Evolutionary conservation across 805 yeast genomes (phyloP).

Genomic region (fission yeast (Schizosaccharomyces pombe)): DNA sequence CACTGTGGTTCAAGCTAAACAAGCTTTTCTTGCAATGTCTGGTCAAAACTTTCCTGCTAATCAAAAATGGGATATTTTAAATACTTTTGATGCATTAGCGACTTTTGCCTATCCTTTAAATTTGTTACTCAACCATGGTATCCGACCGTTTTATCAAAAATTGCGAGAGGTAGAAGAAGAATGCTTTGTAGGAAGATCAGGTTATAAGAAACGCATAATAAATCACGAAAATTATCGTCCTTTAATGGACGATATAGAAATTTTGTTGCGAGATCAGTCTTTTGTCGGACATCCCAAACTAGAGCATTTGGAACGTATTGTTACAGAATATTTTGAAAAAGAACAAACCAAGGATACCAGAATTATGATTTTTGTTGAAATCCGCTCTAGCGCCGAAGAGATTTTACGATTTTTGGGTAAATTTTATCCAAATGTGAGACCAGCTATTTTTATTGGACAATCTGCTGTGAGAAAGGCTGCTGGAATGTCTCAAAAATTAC

Average conservation of each 20-base stretch:
- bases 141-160: slow-evolving; percentile 49
- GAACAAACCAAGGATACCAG: slow-evolving; percentile 26
- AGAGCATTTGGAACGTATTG: slow-evolving; percentile 6
- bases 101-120: slow-evolving; percentile 35
- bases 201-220: slow-evolving; percentile 25
- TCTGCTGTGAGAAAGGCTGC: slow-evolving; percentile 36
- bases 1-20: slow-evolving; percentile 44
- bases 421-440: slow-evolving; percentile 20
- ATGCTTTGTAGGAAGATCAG: slow-evolving; percentile 7
- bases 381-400: slow-evolving; percentile 74
- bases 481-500: slow-evolving; percentile 83
- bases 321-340: slow-evolving; percentile 13
- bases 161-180: slow-evolving; percentile 26
- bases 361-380: slow-evolving; percentile 71
- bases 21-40: slow-evolving; percentile 16
- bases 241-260: slow-evolving; percentile 25
- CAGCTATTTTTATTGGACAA: slow-evolving; percentile 88
- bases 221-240: slow-evolving; percentile 25
- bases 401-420: slow-evolving; percentile 36
- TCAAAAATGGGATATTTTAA: slow-evolving; percentile 6
- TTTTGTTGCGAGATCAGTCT: slow-evolving; percentile 18
- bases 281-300: slow-evolving; percentile 47
- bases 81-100: slow-evolving; percentile 30
- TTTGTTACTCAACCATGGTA: slow-evolving; percentile 56
- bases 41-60: slow-evolving; percentile 9